These are phyloP conservation scores for Rhododendron ovatum DNA, from an alignment of 148 eudicot species.

Conservation along the genomic window DNA sequence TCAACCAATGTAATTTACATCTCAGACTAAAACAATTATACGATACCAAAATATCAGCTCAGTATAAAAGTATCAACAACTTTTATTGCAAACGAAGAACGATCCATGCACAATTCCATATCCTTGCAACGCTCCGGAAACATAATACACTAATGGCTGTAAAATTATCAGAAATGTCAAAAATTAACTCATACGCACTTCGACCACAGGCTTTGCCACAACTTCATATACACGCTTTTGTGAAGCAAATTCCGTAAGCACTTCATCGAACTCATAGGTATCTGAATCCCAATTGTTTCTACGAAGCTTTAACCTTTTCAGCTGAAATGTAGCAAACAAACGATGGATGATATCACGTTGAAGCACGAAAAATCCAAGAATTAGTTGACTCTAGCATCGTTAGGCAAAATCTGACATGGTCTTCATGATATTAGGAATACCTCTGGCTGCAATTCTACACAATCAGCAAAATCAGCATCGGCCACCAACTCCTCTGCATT, in stretches of 20 bases:
- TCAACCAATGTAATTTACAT: not conserved
- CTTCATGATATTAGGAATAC: slow-evolving; percentile 22
- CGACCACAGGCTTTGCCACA: slow-evolving; percentile 94
- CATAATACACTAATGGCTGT: not conserved
- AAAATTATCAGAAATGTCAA: not conserved
- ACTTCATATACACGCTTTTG: slow-evolving; percentile 97
- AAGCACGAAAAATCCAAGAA: not conserved
- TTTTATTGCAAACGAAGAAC: not conserved
- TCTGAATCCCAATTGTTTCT: slow-evolving; percentile 96
- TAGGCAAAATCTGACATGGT: not conserved
- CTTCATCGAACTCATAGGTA: slow-evolving; percentile 90
- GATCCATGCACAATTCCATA: not conserved
- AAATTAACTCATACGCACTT: slow-evolving; percentile 41
- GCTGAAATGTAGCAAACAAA: slow-evolving; percentile 37
- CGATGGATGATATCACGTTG: not conserved
- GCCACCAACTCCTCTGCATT: slow-evolving; percentile 75
- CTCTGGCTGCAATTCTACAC: slow-evolving; percentile 93
- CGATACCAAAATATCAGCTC: not conserved
- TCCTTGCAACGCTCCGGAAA: not conserved
- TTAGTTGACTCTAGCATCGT: not conserved
- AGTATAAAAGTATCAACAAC: not conserved
- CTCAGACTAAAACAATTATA: not conserved
- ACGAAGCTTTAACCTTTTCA: slow-evolving; percentile 78
- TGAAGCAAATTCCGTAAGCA: slow-evolving; percentile 85
- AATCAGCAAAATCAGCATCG: slow-evolving; percentile 98